Evolutionary conservation across 2,329 filamentous ascomycete genomes (phyloP), one percentile per base, ranked within the genome.

Genomic region (Colletotrichum plurivorum): DNA sequence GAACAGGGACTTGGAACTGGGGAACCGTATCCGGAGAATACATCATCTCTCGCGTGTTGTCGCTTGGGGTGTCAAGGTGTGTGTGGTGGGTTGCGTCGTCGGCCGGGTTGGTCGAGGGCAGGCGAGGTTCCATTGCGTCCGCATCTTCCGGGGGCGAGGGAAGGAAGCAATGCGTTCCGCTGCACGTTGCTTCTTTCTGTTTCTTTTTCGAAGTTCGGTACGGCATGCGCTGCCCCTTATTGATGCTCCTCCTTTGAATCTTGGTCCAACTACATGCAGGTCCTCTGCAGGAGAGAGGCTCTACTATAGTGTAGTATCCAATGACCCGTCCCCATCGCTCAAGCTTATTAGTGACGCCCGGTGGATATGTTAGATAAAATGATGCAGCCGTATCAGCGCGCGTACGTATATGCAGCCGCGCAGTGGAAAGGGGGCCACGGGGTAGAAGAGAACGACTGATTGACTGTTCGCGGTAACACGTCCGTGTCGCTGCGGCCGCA

Each of bases 71-170:
- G 27, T 31, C 20, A 22, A 9, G 2, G 27, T 31, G 27, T 31
- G 31, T 31, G 31, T 36, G 31, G 8, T 36, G 31, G 31, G 31
- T 36, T 36, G 31, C 31, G 10, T 36, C 31, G 31, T 36, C 7
- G 31, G 31, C 31, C 31, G 31, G 8, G 31, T 36, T 36, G 31
- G 31, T 36, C 31, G 41, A 54, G 27, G 31, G 8, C 10, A n/a
- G n/a, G 59, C 22, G 59, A 62, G 59, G 59, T 54, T 62, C 20
- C 59, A 62, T 53, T 54, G 59, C 59, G 49, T 54, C 39, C 59
- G 57, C 45, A 10, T 60, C 57, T 60, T 12, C 51, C 51, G 49
- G 48, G 31, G 31, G 31, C 31, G 31, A 36, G 27, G 27, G 7
- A 10, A 31, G 58, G 58, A 36, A 48, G 39, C 18, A 36, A 36